Base-by-base conservation (phyloP, 2,329 filamentous ascomycete species). In the Botrytis medusae region DNA sequence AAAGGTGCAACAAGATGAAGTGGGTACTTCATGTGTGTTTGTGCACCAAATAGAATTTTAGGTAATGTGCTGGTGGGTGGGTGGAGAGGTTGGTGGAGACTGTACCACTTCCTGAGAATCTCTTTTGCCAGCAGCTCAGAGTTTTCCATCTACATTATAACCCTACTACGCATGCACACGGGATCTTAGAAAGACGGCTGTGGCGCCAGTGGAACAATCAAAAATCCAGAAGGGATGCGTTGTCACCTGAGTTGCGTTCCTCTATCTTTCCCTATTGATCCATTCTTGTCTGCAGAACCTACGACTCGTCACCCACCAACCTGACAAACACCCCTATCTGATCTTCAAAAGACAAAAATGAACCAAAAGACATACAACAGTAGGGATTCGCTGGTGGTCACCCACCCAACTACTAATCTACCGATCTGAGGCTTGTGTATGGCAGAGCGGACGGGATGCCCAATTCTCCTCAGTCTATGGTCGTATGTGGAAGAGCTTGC, bases 371-470 rank as follows among this genome's bases (percentile, higher is more conserved):
- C 64, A 68, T 57, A 68, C 64, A 57, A 68, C 64, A 57, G 64
- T 67, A 29, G 46, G 64, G 32, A 67, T 67, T 67, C 64, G 64
- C 64, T 67, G 64, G 64, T 67, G 64, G 46, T 68, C 64, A 68
- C 32, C 64, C 64, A 68, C 46, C 64, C 64, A 68, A 68, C 64
- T 68, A 68, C 46, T 68, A 68, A 42, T 68, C 46, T 40, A 68
- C 64, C 46, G 46, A 68, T 67, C 46, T 54, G 46, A 67, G 46
- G 64, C 46, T 67, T 67, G 64, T 67, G 64, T 67, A 67, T 67
- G 46, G 64, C 64, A 67, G 64, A 67, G 64, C 46, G 64, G 64
- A 67, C 46, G 46, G 64, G 64, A 67, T 67, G 61, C 61, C 61
- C 61, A 63, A 63, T 63, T 63, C 57, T 59, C 57, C 57, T 59